Evolutionary conservation across 208 protist species (phyloP), one percentile per base, ranked within the genome.

Genomic region (Leishmania lainsoni): DNA sequence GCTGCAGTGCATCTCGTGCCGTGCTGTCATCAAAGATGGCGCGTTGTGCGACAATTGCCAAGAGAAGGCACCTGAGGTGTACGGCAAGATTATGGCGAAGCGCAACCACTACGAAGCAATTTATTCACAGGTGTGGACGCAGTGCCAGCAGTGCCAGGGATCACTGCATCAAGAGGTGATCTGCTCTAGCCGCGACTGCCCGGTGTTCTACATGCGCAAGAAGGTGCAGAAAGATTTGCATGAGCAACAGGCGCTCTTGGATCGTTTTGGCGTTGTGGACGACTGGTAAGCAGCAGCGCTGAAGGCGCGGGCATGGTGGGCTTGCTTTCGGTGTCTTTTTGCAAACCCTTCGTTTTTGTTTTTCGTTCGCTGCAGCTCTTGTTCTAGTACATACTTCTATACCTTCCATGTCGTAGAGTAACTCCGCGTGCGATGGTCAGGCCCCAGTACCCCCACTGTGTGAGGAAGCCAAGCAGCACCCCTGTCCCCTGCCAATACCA

Each of bases 161-260:
- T 99, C 94, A 12, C 83, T 99, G 9, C 98, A 99, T 86, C 94
- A 99, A 83, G 98, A 99, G 51, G 99, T 99, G 66, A 96, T 98
- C 16, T 98, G 96, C 89, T 93, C 94, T 17, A 99, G 95, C 85
- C 90, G 94, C 58, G 99, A 99, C 86, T 99, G 99, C 90, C 99
- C 99, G 5, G 99, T 99, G 32, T 99, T 99, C 90, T 99, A 99
- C 92, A 99, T 99, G 95, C 94, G 99, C 72, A 99, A 99, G 77
- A 99, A 99, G 92, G 99, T 99, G 5, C 98, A 99, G 86, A 99
- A 99, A 78, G 99, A 99, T 85, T 79, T 99, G 10, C 76, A 79
- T 39, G 98, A 99, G 51, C 97, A 98, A 69, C 91, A 99, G 80
- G 86, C 89, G 17, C 79, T 95, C 16, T 80, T 99, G 0, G 91